Base-by-base conservation (phyloP, 163 green algal species). In the Trebouxia gelatinosa region DNA sequence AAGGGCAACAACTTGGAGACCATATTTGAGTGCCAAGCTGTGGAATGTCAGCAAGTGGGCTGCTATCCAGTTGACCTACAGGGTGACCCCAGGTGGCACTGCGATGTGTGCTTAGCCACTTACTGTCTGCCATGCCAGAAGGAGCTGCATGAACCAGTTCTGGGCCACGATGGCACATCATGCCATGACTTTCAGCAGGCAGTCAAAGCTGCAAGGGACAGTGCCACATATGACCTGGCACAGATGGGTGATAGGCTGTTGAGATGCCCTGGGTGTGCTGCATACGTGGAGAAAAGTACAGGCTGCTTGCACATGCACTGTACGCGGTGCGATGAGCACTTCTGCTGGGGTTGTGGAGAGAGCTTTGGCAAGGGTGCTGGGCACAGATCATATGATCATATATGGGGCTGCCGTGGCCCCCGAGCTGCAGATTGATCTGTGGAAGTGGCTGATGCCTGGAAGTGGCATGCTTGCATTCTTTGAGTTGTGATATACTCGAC, bases 261-360 rank as follows among this genome's bases (percentile, higher is more conserved):
- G 9, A 31, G 11, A 16, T 70, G 59, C 13, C 59, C 59, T 35
- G 59, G 6, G 3, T 70, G 59, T 32, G n/a, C n/a, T 13, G 31
- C 31, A 13, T 37, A 37, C 16, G 19, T n/a, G 11, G 6, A 16
- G 26, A 70, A 70, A 32, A 5, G 2, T 17, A 5, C 9, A 48
- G 32, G 59, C 6, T 70, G 59, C n/a, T 26, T 70, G 2, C 59
- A 70, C 32, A 70, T 70, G 59, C 31, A 70, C 13, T 70, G 59
- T 32, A n/a, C 59, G 3, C 16, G 43, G 6, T 70, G 59, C 43
- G 59, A 70, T 26, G 43, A 48, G 59, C 59, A 70, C n/a, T 70
- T 70, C 59, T 70, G 59, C 59, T 70, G 59, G 59, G 59, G 59
- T 46, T 70, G 59, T 46, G 59, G 59, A 19, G 32, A 70, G 26